Evolutionary conservation across 352 stramenopile species (phyloP), one percentile per base, ranked within the genome.

Genomic region (Globisporangium splendens): DNA sequence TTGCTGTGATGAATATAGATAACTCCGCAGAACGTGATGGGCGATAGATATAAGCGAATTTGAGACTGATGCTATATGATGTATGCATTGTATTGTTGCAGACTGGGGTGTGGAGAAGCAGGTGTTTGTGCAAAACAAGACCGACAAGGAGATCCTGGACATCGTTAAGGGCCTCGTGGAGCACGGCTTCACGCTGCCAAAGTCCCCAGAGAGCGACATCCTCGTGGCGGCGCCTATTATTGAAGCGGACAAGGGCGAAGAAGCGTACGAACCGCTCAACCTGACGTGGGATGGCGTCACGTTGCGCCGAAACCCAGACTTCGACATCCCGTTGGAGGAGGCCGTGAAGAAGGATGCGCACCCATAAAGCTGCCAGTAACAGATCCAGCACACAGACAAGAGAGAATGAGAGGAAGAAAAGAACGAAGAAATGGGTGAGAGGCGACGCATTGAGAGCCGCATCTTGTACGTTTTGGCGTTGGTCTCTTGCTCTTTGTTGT

Each of bases 21-120:
- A 10, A 5, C 24, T 31, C 5, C 2, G 24, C 5, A 2, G 24
- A 31, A 31, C 24, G 24, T 31, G 24, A 5, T 31, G 24, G 24
- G 24, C 5, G 24, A 31, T 35, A 4, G 28, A 35, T 35, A 35
- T 35, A 8, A 35, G 3, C 7, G 28, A 11, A 10, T 35, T 35
- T 35, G 28, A 35, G 28, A 10, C 28, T 35, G 28, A 38, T 31
- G 28, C 2, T 50, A 2, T 47, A 15, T 28, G n/a, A 6, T 20
- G 22, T 21, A 8, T 61, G 24, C 11, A 8, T 17, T 46, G 17
- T 1, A 47, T 0, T 33, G 41, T 35, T 47, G 20, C 39, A 88
- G 83, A 93, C 63, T 95, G 86, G 86, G 86, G 86, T 46, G 74
- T 84, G 42, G 83, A 95, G 65, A 78, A 93, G 78, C 74, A 95